Evolutionary conservation across 495 filamentous ascomycete species (phyloP), one percentile per base, ranked within the genome.

Genomic region (Penicillium canescens): DNA sequence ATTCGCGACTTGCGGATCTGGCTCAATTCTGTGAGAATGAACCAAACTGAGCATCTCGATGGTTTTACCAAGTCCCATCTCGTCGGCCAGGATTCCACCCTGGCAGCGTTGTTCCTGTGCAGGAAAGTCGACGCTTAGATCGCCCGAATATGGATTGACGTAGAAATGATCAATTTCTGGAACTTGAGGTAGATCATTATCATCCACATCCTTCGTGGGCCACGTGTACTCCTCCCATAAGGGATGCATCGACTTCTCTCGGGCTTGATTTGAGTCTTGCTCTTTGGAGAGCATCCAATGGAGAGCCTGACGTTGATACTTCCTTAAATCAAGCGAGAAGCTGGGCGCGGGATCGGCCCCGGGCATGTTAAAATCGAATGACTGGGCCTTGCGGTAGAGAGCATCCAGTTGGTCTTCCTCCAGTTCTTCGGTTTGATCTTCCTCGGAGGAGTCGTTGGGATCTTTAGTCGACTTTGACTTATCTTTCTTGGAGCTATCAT

Each of bases 261-360:
- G 73, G 13, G 78, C 75, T 14, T 81, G 76, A 49, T 83, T 84
- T 46, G 87, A 81, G 48, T 95, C 83, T 62, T 82, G 92, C 70
- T 98, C 94, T 63, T 98, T 98, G 5, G 85, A 81, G 40, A 98
- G 72, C 88, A 98, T 95, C 94, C 94, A 98, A 65, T 96, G 76
- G 18, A 98, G 74, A 6, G 95, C 90, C 70, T 98, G 94, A 61
- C 88, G 96, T 69, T 98, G 94, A 60, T 98, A 98, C 21, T 91
- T 92, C 1, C 95, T 85, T 18, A 98, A 75, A 52, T 85, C 75
- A 84, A 98, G 85, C 8, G 76, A 77, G 67, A 98, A 98, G 1
- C 84, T 89, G 7, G 85, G 76, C 10, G 90, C 82, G 21, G 94
- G 92, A 56, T 96, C 84, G 11, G 88, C 84, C 67, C 87, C 85